Evolutionary conservation across 139 green algal genomes (phyloP).

Genomic region (Picochlorum sp.): DNA sequence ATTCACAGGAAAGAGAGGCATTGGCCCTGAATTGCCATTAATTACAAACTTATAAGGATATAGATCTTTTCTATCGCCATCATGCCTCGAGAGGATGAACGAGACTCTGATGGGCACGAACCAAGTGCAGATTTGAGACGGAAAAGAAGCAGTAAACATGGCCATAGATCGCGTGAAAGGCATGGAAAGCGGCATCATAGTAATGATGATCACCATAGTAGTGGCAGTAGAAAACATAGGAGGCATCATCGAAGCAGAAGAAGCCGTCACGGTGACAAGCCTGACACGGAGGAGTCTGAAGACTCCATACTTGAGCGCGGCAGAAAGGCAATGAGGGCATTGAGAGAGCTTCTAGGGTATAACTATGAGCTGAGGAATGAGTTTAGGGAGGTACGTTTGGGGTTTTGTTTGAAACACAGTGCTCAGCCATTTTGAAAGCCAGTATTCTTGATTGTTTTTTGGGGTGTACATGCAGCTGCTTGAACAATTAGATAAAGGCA

Average conservation of each 20-base stretch:
- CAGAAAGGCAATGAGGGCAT: constrained; percentile 5
- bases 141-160: no score
- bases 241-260: constrained; percentile 11
- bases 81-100: no score
- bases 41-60: no score
- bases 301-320: background rate
- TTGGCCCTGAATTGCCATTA: no score
- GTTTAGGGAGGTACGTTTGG: constrained; percentile 1
- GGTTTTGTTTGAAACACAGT: no score
- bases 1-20: no score
- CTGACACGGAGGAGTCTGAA: background rate
- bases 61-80: no score
- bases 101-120: no score
- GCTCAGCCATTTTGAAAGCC: no score
- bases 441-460: background rate
- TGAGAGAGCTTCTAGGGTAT: constrained; percentile 24
- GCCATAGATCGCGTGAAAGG: no score
- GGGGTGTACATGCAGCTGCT: constrained; percentile 9
- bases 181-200: no score
- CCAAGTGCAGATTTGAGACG: no score
- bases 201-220: constrained; percentile 15
- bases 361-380: constrained; percentile 21
- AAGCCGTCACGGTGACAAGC: background rate
- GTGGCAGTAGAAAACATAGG: background rate
- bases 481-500: constrained; percentile 26